Evolutionary conservation across 768 basidiomycete genomes (phyloP), one percentile per base, ranked within the genome.

Genomic region (Xanthoconium purpureum): DNA sequence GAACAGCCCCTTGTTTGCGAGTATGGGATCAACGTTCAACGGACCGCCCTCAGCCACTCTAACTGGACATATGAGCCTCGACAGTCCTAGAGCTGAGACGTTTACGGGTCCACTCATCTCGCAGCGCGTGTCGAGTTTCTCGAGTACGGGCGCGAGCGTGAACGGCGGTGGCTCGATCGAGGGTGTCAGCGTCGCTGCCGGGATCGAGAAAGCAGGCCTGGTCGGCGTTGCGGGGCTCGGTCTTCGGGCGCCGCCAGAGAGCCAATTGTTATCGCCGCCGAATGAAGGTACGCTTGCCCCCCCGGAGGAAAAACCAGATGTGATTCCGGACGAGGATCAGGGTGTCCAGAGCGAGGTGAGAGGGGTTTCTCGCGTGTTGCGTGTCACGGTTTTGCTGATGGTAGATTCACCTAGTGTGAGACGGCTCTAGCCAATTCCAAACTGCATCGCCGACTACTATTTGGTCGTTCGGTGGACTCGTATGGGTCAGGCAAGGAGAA

Each of bases 261-360:
- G 78, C 3, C 80, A 81, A 10, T 66, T 87, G 52, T 69, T 71
- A 10, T 65, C 84, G 20, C 87, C 87, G 1, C 84, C 87, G 0
- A 87, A 84, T 56, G 88, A 88, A 56, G 73, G 79, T 17, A 79
- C 80, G 8, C 70, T 88, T 18, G 79, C 77, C 39, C 29, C 15
- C 11, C 49, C 57, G 2, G 80, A 70, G n/a, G 73, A 73, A 13
- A 64, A 65, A 35, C 60, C 68, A 7, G 71, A 73, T 24, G 24
- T 67, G 32, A 63, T 62, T 6, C 68, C 56, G 32, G 74, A 73
- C 5, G 85, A 84, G 13, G 87, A 89, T 57, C 66, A 83, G 63
- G 70, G 74, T 64, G 78, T 71, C 45, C 73, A 87, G 70, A 91
- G 89, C 67, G 91, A 92, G 67, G 90, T 89, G 61, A 52, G 44